Base-by-base conservation (phyloP, 768 basidiomycete genomes). In the Phlebiopsis gigantea region DNA sequence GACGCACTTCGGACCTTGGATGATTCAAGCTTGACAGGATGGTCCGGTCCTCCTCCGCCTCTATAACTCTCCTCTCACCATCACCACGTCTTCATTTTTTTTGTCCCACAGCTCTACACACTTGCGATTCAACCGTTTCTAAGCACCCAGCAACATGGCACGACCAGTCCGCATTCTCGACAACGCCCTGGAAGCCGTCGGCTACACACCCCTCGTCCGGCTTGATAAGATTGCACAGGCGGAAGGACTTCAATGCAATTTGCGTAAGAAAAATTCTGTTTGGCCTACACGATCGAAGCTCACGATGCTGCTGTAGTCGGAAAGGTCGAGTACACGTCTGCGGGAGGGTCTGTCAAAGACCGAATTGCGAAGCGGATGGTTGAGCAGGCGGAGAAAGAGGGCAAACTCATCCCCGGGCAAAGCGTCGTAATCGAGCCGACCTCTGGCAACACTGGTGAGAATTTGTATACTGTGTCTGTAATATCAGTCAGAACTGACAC, bases 351-450 rank as follows among this genome's bases (percentile, higher is more conserved):
- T 2, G 88, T 98, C 57, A 99, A 99, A 74, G 96, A 98, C 68
- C 78, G 95, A 57, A 96, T 98, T 53, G 95, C 94, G 25, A 95
- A 93, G 70, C 85, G 92, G 10, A 99, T 99, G 96, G 83, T 98
- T 1, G 87, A 93, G 61, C 82, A 87, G n/a, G 97, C 96, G 5
- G 97, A 99, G 76, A 77, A 78, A 53, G 86, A 92, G 30, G 95
- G 94, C 30, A 84, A 76, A 49, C 82, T 99, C 41, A 78, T 91
- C 31, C 90, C 90, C 0, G 94, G 94, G 0, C 78, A 91, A 71
- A 93, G 90, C 62, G 84, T 95, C 51, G 84, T 98, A 56, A 95
- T 99, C 58, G 97, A 99, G 69, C 93, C 97, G 0, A 97, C 91
- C 8, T 92, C 90, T 10, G 93, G 93, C 21, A 96, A 97, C 65